Conservation (phyloP, 2,329 filamentous ascomycete species). For the Penicillium psychrosexuale region DNA sequence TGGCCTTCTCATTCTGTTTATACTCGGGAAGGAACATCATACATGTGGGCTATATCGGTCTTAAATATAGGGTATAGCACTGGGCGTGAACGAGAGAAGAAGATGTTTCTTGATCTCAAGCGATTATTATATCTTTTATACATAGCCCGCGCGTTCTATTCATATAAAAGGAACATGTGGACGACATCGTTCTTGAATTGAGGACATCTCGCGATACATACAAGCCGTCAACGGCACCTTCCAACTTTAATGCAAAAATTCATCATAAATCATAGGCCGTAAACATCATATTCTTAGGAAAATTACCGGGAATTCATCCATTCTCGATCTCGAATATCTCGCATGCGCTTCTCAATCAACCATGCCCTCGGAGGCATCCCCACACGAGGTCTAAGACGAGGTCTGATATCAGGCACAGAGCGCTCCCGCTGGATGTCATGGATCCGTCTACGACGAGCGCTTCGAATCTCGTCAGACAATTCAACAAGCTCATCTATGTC, state of each 20-base stretch:
- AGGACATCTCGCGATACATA: background rate
- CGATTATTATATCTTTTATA: background rate
- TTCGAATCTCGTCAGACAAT: slow-evolving; percentile 76
- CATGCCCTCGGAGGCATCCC: slow-evolving; percentile 22
- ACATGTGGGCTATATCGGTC: too few relatives aligned
- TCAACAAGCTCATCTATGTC: slow-evolving; percentile 82
- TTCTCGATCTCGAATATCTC: slow-evolving; percentile 30
- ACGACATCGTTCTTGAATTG: background rate
- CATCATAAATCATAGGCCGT: background rate
- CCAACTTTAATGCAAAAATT: background rate
- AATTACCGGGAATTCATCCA: slow-evolving; percentile 18
- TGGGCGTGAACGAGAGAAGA: background rate
- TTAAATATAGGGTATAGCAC: too few relatives aligned
- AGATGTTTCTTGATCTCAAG: background rate
- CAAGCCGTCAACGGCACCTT: background rate
- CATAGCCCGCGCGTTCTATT: background rate
- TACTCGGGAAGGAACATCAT: too few relatives aligned
- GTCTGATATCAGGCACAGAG: slow-evolving; percentile 9
- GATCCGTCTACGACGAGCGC: slow-evolving; percentile 57
- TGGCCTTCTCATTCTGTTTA: too few relatives aligned
- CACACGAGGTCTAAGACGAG: slow-evolving; percentile 7
- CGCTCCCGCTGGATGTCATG: slow-evolving; percentile 56
- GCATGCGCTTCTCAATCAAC: slow-evolving; percentile 19
- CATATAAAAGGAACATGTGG: background rate
- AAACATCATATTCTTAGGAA: background rate